Evolutionary conservation across 306 rosid genomes (phyloP).

Genomic region (Mimosa bimucronata): DNA sequence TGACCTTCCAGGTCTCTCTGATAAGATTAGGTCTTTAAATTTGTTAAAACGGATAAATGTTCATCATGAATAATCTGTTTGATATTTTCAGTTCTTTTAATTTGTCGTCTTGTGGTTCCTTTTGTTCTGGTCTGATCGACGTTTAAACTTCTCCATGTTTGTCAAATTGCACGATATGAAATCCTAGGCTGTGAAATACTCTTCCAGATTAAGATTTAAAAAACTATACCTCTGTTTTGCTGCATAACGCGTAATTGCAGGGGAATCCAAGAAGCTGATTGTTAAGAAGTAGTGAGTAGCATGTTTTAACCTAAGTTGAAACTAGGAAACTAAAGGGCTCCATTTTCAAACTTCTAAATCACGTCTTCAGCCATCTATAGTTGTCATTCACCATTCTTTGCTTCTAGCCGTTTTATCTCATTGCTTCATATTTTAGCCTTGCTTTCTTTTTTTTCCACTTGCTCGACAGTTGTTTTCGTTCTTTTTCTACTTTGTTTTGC

Average conservation of each 20-base stretch:
- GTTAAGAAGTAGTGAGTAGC: not conserved
- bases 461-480: not conserved
- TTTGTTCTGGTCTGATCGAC: conserved; percentile 2
- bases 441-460: too few species aligned
- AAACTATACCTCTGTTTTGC: not conserved
- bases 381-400: not conserved
- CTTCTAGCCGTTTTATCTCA: not conserved
- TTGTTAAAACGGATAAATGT: not conserved
- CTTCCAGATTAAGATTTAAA: not conserved
- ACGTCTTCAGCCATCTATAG: not conserved
- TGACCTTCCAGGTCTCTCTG: conserved; percentile 75
- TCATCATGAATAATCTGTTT: not conserved
- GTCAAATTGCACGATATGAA: not conserved
- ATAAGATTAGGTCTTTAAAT: conserved; percentile 62
- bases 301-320: too few species aligned
- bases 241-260: not conserved
- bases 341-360: not conserved
- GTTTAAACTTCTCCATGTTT: not conserved
- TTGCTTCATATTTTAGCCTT: not conserved
- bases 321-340: not conserved
- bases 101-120: conserved; percentile 18
- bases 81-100: conserved; percentile 7
- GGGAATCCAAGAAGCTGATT: not conserved
- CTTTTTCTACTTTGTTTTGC: too few species aligned
- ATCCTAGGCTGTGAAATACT: not conserved